phyloP scores from a whole-genome alignment of 257 asterid species.

The Linderniella brevidens region DNA sequence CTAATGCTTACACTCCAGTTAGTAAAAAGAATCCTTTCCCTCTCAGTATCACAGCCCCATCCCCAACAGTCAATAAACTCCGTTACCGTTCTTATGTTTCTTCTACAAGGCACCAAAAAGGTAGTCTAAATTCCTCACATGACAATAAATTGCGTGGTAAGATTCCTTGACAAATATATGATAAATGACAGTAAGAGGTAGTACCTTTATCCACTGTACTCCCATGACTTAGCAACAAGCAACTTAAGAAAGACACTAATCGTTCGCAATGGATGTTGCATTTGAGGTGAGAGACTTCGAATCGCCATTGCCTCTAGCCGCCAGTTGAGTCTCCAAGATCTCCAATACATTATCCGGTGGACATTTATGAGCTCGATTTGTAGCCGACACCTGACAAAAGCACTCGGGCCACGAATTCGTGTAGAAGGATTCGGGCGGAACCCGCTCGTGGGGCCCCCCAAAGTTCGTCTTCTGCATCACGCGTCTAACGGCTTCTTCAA shows the following conservation, averaged over 20 bases:
- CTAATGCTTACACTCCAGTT: no score
- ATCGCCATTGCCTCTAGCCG: slow-evolving; percentile 14
- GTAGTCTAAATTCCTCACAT: no score
- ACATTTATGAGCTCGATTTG: slow-evolving; percentile 56
- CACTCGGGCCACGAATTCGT: slow-evolving; percentile 98
- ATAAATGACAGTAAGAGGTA: no score
- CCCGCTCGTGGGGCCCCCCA: slow-evolving; percentile 81
- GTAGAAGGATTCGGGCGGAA: slow-evolving; percentile 78
- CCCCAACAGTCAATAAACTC: not conserved
- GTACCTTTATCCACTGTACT: not conserved
- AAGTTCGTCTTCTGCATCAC: slow-evolving; percentile 66
- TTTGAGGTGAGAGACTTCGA: slow-evolving; percentile 20
- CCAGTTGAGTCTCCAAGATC: slow-evolving; percentile 31
- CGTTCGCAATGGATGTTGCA: slow-evolving; percentile 18
- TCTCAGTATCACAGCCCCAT: no score
- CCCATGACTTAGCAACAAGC: slow-evolving; percentile 4
- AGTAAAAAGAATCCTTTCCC: no score
- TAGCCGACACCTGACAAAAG: slow-evolving; percentile 60
- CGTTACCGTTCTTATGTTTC: no score
- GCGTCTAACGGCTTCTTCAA: slow-evolving; percentile 61
- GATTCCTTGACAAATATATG: no score
- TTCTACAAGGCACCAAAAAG: not conserved
- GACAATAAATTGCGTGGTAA: no score
- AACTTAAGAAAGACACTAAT: slow-evolving; percentile 11
- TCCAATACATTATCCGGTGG: slow-evolving; percentile 42